A percentile compares a stretch with the other conserved stretches of the same genome.
Evolutionary conservation across 345 rosid species (phyloP).

Genomic region (Citrus unshiu): DNA sequence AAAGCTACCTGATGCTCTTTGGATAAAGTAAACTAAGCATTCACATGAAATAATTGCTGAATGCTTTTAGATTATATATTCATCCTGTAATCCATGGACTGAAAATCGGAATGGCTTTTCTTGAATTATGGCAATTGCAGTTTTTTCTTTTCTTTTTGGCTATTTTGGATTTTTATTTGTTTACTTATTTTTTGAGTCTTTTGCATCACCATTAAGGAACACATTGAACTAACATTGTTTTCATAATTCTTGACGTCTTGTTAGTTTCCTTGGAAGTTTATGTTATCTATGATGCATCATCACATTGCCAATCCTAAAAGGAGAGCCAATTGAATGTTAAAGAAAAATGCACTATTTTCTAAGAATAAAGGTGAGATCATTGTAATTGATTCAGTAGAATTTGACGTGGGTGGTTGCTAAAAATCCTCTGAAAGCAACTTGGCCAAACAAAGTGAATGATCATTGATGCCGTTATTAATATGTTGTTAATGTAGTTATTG

Average conservation of each 20-base stretch:
- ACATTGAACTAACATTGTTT: background rate
- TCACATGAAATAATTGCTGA: background rate
- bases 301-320: background rate
- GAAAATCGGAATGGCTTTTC: background rate
- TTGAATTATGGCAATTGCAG: conserved; percentile 1
- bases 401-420: background rate
- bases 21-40: conserved; percentile 6
- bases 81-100: background rate
- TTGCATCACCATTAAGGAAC: background rate
- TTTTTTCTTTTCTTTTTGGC: background rate
- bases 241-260: background rate
- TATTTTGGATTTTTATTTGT: background rate
- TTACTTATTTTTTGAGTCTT: background rate
- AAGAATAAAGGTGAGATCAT: background rate
- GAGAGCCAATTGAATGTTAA: background rate
- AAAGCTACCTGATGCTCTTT: conserved; percentile 20
- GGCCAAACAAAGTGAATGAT: background rate
- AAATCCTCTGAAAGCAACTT: background rate
- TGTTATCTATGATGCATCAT: background rate
- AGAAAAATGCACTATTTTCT: background rate
- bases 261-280: background rate
- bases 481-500: background rate
- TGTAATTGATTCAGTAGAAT: background rate
- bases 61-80: background rate
- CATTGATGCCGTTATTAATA: too few relatives aligned